phyloP scores from a whole-genome alignment of 2,329 filamentous ascomycete species.

The Stagonosporopsis rhizophila region DNA sequence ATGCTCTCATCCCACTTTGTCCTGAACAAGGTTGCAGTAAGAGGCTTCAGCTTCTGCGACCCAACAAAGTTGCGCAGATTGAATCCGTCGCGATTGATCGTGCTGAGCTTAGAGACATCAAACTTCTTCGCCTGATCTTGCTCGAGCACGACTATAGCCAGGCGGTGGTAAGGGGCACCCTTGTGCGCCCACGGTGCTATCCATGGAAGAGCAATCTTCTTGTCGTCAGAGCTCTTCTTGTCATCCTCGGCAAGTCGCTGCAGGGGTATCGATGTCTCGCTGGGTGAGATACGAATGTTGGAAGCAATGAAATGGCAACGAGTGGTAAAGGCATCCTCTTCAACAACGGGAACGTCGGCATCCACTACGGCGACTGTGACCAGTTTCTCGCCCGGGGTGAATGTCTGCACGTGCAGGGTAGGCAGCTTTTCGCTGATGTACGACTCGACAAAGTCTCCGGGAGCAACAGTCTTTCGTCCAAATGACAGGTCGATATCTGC shows the following conservation, averaged over 20 bases:
- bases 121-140: conserved; percentile 65
- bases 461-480: conserved; percentile 70
- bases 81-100: conserved; percentile 77
- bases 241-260: conserved; percentile 42
- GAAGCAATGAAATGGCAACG: conserved; percentile 87
- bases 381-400: conserved; percentile 80
- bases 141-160: conserved; percentile 83
- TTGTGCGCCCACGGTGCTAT: conserved; percentile 86
- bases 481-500: conserved; percentile 86
- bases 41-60: conserved; percentile 71
- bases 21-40: conserved; percentile 89
- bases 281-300: conserved; percentile 71
- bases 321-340: conserved; percentile 76
- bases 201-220: conserved; percentile 79
- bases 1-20: conserved; percentile 89
- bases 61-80: conserved; percentile 76
- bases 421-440: conserved; percentile 75
- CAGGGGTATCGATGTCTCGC: conserved; percentile 45
- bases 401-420: conserved; percentile 82
- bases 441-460: conserved; percentile 81
- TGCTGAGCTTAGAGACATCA: conserved; percentile 68
- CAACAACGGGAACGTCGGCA: conserved; percentile 83
- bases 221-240: conserved; percentile 53
- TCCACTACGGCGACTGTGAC: conserved; percentile 88
- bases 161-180: conserved; percentile 87